Evolutionary conservation across 306 rosid genomes (phyloP), one percentile per base, ranked within the genome.

Genomic region (Cicer bijugum): DNA sequence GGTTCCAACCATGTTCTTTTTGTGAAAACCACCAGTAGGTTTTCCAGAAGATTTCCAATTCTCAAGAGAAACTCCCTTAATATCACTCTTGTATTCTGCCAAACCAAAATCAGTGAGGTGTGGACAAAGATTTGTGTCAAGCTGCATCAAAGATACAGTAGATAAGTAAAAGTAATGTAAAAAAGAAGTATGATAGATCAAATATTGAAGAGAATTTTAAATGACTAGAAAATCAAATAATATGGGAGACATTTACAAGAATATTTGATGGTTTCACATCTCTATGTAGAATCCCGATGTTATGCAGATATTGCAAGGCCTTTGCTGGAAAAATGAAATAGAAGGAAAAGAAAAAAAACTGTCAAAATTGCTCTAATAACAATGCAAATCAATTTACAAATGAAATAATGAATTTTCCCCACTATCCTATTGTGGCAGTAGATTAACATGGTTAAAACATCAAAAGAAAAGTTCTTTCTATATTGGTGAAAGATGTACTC

Each of bases 21-120:
- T 93, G 85, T 93, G 96, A 77, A 93, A 93, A 73, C 98, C 98
- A 75, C 98, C 98, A 0, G 98, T 91, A 28, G 98, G 98, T 82
- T 93, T 91, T 52, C 97, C 98, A 65, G 84, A 76, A 76, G 98
- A 91, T 73, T 85, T 89, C 98, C 98, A 93, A 65, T 88, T 89
- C 70, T 83, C 88, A 42, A 83, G 72, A 77, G 91, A 88, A 15
- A 89, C 83, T 83, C 85, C 84, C 80, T 80, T 89, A 65, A 91
- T 89, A 66, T 88, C 74, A 50, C 76, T 82, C 82, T 78, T 82
- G 88, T 89, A 81, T 76, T 81, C 96, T 42, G 97, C 97, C 84
- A 93, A 81, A 85, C 98, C 98, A 89, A 93, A 93, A 85, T 93
- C 98, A 19, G 97, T 84, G 78, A 93, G 89, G 82, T 82, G 83